Percentiles rank a stretch among this genome's conserved stretches.
These are phyloP conservation scores for Diutina sp. DNA, from an alignment of 1,139 yeast species.

Conservation along the genomic window DNA sequence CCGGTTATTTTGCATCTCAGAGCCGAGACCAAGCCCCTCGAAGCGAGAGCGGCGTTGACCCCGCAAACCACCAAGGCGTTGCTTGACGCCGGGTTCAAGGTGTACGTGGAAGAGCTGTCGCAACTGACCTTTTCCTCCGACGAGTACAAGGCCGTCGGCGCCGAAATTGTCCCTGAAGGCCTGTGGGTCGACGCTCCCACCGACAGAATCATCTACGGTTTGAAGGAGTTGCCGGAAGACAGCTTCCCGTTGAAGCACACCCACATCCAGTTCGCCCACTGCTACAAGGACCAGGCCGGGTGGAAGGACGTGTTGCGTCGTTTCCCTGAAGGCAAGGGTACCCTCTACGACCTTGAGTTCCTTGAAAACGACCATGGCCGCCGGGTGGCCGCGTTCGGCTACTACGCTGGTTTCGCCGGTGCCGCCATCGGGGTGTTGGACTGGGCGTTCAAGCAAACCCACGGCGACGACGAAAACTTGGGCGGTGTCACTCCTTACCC, in stretches of 20 bases:
- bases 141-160: conserved; percentile 76
- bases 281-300: conserved; percentile 94
- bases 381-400: conserved; percentile 98
- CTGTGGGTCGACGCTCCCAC: conserved; percentile 88
- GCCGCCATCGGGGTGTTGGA: conserved; percentile 92
- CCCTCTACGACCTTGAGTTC: conserved; percentile 85
- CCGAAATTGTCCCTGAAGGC: conserved; percentile 80
- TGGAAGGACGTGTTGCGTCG: conserved; percentile 86
- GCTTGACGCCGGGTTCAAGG: conserved; percentile 77
- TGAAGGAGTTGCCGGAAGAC: conserved; percentile 94
- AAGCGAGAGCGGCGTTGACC: conserved; percentile 93
- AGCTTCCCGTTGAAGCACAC: conserved; percentile 87
- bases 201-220: conserved; percentile 81
- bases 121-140: conserved; percentile 67
- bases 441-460: conserved; percentile 85
- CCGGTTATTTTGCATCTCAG: conserved; percentile 64
- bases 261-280: conserved; percentile 97
- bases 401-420: conserved; percentile 98
- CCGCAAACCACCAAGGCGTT: conserved; percentile 81
- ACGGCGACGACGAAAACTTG: conserved; percentile 48
- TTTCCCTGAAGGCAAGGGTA: conserved; percentile 86
- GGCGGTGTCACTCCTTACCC: conserved; percentile 76
- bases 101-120: conserved; percentile 75
- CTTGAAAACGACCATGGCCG: conserved; percentile 90
- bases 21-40: conserved; percentile 95